A percentile compares a stretch with the other conserved stretches of the same genome.
These are phyloP conservation scores for Pugionium cornutum DNA, from an alignment of 345 rosid species.

Conservation along the genomic window DNA sequence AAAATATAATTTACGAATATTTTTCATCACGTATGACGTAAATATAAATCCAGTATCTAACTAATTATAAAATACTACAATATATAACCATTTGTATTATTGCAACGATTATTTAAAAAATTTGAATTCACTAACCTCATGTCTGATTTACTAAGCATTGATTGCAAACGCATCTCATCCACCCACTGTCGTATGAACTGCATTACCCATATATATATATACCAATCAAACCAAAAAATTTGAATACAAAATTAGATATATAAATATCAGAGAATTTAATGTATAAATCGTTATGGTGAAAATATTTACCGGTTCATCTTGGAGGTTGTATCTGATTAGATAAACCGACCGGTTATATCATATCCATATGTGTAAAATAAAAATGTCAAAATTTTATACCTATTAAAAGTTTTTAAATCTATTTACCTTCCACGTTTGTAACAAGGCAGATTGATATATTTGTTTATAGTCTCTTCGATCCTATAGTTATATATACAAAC, in stretches of 20 bases:
- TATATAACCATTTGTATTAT: too few relatives aligned
- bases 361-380: neutral
- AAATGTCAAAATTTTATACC: neutral
- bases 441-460: slow-evolving; percentile 8
- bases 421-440: slow-evolving; percentile 9
- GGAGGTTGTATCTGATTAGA: slow-evolving; percentile 5
- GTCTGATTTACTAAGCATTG: neutral
- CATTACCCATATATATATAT: slow-evolving; percentile 12
- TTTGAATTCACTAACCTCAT: slow-evolving; percentile 22
- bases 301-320: slow-evolving; percentile 28
- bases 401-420: neutral
- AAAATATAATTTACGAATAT: too few relatives aligned
- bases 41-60: too few relatives aligned
- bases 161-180: neutral
- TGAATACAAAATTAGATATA: neutral
- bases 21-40: too few relatives aligned
- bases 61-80: too few relatives aligned
- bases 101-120: too few relatives aligned
- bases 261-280: neutral
- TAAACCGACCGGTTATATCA: slow-evolving; percentile 5
- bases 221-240: neutral
- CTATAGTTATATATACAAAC: neutral
- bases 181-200: slow-evolving; percentile 18
- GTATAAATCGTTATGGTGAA: neutral
- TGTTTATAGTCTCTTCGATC: slow-evolving; percentile 15